A percentile compares a stretch with the other conserved stretches of the same genome.
These are phyloP conservation scores for Citrus maxima DNA, from an alignment of 345 rosid species.

Conservation along the genomic window DNA sequence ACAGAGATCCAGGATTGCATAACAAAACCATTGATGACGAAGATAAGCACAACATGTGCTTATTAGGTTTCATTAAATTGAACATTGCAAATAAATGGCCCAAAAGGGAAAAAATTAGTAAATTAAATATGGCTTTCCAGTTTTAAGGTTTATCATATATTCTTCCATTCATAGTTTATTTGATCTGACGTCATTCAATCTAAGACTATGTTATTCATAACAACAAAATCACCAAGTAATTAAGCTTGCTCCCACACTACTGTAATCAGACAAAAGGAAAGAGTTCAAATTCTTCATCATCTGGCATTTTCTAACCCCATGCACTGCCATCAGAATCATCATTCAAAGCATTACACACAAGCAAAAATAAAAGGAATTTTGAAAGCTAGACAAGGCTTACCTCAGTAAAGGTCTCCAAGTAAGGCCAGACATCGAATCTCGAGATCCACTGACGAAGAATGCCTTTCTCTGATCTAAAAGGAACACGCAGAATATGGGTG, in stretches of 20 bases:
- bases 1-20: neutral
- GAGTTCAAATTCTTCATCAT: neutral
- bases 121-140: neutral
- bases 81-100: neutral
- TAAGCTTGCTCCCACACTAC: neutral
- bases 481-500: conserved; percentile 79
- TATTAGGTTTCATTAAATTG: neutral
- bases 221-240: neutral
- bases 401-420: conserved; percentile 84
- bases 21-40: neutral
- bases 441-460: conserved; percentile 93
- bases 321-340: neutral
- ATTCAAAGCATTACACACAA: neutral
- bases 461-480: conserved; percentile 88
- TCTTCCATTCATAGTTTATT: neutral
- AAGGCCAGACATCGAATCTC: conserved; percentile 99
- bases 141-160: neutral
- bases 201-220: neutral
- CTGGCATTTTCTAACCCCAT: neutral
- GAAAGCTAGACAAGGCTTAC: conserved; percentile 32
- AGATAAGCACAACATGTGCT: neutral
- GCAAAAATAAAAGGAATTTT: neutral
- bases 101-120: neutral
- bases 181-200: neutral
- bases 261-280: neutral